phyloP scores from a whole-genome alignment of 352 stramenopile genomes.

The Albugo candida region DNA sequence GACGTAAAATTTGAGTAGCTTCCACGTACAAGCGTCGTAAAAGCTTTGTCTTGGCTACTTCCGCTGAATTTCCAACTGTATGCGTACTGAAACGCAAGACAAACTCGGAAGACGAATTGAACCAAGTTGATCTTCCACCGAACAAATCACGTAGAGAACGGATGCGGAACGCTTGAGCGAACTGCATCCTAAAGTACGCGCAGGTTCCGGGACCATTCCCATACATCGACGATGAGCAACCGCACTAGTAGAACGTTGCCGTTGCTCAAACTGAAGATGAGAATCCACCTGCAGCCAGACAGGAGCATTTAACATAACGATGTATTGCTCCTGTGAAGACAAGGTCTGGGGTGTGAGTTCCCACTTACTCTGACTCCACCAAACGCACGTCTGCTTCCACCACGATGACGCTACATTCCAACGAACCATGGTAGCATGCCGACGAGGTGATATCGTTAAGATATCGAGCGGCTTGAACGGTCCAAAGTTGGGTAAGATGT shows the following conservation, averaged over 20 bases:
- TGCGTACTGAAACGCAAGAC: too few relatives aligned
- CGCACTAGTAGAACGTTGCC: neutral
- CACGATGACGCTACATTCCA: conserved; percentile 1
- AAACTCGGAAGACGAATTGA: too few relatives aligned
- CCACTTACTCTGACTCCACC: conserved; percentile 6
- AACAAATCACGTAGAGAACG: too few relatives aligned
- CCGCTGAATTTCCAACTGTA: too few relatives aligned
- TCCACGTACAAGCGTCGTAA: too few relatives aligned
- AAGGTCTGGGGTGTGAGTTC: neutral
- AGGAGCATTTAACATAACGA: neutral
- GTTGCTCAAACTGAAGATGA: neutral
- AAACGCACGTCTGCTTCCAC: conserved; percentile 2
- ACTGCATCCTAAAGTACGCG: neutral
- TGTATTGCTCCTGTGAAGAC: neutral
- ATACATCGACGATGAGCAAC: neutral
- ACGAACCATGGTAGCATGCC: conserved; percentile 3
- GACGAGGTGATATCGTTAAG: conserved; percentile 4
- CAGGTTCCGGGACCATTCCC: neutral
- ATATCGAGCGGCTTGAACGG: conserved; percentile 1
- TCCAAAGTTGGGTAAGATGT: conserved; percentile 2
- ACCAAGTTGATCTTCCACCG: too few relatives aligned
- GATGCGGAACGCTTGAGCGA: too few relatives aligned
- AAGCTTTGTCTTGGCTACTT: too few relatives aligned
- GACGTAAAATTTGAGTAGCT: too few relatives aligned
- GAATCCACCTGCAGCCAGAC: conserved; percentile 6